Conservation (phyloP, 2,329 filamentous ascomycete genomes). For the Cryphonectria parasitica region DNA sequence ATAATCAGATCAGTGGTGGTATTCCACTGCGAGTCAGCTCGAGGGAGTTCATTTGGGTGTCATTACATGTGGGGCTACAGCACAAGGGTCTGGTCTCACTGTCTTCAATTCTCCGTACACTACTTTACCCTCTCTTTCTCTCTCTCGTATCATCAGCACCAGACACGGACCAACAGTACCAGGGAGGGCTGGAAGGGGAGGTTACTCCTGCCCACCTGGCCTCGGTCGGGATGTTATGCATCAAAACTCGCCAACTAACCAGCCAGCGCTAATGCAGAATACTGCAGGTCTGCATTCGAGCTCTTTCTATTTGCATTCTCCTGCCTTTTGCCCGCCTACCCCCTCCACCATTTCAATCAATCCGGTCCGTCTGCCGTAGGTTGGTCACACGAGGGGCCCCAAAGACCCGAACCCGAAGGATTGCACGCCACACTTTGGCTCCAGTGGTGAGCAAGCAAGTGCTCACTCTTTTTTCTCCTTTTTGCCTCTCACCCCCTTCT, state of each 20-base stretch:
- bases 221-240: neutral
- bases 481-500: neutral
- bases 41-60: neutral
- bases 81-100: neutral
- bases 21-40: neutral
- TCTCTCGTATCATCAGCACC: neutral
- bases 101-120: too few species aligned
- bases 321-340: neutral
- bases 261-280: neutral
- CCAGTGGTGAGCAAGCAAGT: neutral
- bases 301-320: neutral
- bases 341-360: neutral
- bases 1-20: neutral
- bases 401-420: neutral
- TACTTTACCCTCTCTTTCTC: too few species aligned
- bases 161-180: neutral
- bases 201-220: neutral
- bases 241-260: neutral
- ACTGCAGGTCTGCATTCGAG: neutral
- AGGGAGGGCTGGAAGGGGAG: neutral
- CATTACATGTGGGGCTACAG: neutral
- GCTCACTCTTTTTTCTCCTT: neutral
- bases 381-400: neutral
- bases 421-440: neutral
- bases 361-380: neutral